Base-by-base conservation (phyloP, 805 yeast genomes). In the Ogataea methanolica region DNA sequence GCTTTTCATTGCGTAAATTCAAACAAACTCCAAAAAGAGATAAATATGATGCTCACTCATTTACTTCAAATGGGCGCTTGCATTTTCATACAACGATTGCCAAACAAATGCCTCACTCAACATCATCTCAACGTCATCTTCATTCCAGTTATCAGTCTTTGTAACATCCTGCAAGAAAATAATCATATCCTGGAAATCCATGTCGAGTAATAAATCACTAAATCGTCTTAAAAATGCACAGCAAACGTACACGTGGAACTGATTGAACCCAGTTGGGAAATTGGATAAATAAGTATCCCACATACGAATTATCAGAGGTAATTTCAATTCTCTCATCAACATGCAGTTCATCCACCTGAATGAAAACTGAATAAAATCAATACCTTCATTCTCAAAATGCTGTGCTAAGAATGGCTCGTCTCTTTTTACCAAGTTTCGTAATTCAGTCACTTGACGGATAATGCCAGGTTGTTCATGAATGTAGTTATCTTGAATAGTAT, bases 321-420 rank as follows among this genome's bases (percentile, higher is more conserved):
- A 81, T 38, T 84, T 80, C 40, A 94, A 74, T 59, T 94, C 99
- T 55, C 99, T 79, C 99, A 94, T 94, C 43, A 94, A 71, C 59
- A 94, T 71, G 70, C 99, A 94, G 68, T 94, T 94, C 98, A 94
- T 94, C 99, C 99, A 94, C 56, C 99, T 75, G 70, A 94, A 94
- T 19, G 97, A 81, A 66, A 94, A 94, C 67, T 94, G 99, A 53
- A 94, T 81, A 60, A 94, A 94, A 66, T 94, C 96, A n/a, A 94
- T 80, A 42, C 87, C 87, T 62, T 94, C 97, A 1, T 66, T 60
- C 50, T 83, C 82, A 53, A 94, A 78, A 68, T 94, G 98, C 36
- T 73, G 72, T 36, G 83, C 82, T 33, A 94, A 72, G 23, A 78
- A 83, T 2, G 76, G 66, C 60, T 94, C 98, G 47, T 92, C 91